Conservation (phyloP, 352 stramenopile genomes). For the Salisapilia sapeloensis region DNA sequence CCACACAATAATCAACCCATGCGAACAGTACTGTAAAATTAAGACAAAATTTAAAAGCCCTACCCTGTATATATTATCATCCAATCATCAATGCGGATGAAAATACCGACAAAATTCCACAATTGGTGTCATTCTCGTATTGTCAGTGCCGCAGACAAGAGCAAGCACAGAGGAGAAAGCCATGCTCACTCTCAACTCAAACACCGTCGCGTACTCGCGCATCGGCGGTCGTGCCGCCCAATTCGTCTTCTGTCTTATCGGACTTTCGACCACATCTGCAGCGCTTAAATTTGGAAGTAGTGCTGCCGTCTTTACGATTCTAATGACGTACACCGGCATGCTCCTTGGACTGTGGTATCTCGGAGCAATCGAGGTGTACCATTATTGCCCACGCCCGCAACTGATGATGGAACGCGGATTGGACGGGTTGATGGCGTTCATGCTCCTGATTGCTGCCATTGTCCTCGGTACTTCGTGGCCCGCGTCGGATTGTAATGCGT, state of each 20-base stretch:
- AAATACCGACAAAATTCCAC: too few species aligned
- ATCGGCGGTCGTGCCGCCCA: constrained; percentile 12
- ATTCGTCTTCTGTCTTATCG: constrained; percentile 36
- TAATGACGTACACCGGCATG: constrained; percentile 46
- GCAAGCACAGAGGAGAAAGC: too few species aligned
- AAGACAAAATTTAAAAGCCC: too few species aligned
- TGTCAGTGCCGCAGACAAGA: too few species aligned
- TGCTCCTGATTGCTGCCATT: constrained; percentile 36
- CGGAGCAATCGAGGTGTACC: constrained; percentile 25
- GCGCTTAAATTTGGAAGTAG: constrained; percentile 24
- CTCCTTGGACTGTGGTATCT: constrained; percentile 34
- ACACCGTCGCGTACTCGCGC: not conserved
- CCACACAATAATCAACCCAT: too few species aligned
- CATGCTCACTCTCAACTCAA: too few species aligned
- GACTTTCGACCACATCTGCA: constrained; percentile 20
- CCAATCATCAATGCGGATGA: too few species aligned
- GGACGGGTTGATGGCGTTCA: constrained; percentile 14
- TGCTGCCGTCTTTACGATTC: constrained; percentile 27
- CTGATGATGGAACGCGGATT: constrained; percentile 10
- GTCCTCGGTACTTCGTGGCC: constrained; percentile 25
- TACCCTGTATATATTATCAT: too few species aligned
- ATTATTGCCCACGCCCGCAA: constrained; percentile 10
- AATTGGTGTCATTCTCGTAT: too few species aligned
- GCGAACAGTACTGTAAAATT: too few species aligned
- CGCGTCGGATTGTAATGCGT: constrained; percentile 20